Percentiles rank a stretch among this genome's conserved stretches.
Conservation (phyloP, 768 basidiomycete species). For the Collybia sp. region DNA sequence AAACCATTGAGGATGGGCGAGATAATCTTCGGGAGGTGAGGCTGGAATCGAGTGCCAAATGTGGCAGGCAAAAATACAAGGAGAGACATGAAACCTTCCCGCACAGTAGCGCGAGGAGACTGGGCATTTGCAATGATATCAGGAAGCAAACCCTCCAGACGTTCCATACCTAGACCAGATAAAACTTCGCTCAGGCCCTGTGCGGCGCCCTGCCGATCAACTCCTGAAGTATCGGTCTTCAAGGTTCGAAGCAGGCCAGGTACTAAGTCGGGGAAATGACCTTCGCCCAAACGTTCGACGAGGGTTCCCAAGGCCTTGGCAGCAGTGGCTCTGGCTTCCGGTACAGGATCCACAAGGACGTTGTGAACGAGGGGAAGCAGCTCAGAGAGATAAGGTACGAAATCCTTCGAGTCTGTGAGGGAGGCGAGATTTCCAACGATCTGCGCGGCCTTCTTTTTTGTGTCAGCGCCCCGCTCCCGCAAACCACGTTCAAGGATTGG, state of each 20-base stretch:
- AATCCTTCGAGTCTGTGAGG: conserved; percentile 85
- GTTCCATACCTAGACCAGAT: conserved; percentile 95
- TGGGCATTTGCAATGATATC: conserved; percentile 91
- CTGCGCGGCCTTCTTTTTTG: conserved; percentile 92
- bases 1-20: conserved; percentile 88
- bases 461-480: conserved; percentile 87
- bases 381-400: conserved; percentile 88
- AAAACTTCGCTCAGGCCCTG: conserved; percentile 96
- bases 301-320: conserved; percentile 95
- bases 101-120: conserved; percentile 84
- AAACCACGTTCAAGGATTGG: conserved; percentile 94
- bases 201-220: conserved; percentile 96
- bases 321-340: conserved; percentile 95
- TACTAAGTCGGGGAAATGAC: conserved; percentile 93
- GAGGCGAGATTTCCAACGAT: conserved; percentile 97
- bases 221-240: conserved; percentile 90
- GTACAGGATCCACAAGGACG: conserved; percentile 95
- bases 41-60: conserved; percentile 94
- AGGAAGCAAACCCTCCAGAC: conserved; percentile 89
- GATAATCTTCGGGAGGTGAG: conserved; percentile 92
- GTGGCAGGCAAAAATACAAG: conserved; percentile 94
- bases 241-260: conserved; percentile 83
- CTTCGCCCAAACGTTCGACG: conserved; percentile 94
- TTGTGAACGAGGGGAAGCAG: conserved; percentile 88
- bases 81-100: conserved; percentile 98